Evolutionary conservation across 306 rosid species (phyloP).

Genomic region (Medicago arabica): DNA sequence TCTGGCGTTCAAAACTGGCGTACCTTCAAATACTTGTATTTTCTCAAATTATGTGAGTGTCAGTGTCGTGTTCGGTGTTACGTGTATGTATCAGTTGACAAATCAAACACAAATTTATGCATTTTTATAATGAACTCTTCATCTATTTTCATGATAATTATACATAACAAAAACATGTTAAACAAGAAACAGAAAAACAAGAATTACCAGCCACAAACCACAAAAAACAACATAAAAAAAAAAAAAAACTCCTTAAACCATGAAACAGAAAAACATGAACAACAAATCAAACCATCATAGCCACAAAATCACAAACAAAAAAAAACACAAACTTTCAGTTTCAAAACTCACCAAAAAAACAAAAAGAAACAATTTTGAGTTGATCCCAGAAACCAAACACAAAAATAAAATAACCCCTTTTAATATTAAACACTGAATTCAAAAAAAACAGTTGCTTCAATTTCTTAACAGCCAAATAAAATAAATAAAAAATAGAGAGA

Average conservation of each 20-base stretch:
- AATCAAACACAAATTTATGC: not conserved
- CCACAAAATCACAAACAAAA: slow-evolving; percentile 12
- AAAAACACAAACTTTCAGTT: not conserved
- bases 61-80: not conserved
- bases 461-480: not conserved
- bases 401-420: not conserved
- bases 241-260: not conserved
- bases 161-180: not conserved
- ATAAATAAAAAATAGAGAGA: not conserved
- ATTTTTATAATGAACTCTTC: slow-evolving; percentile 1
- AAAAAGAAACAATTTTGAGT: slow-evolving; percentile 26
- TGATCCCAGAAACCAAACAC: slow-evolving; percentile 34
- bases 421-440: slow-evolving; percentile 7
- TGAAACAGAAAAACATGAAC: slow-evolving; percentile 13
- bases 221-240: not conserved
- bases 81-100: not conserved
- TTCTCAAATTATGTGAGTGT: not conserved
- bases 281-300: not conserved
- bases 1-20: not conserved
- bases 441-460: slow-evolving; percentile 1
- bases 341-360: not conserved
- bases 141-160: not conserved
- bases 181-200: too few relatives aligned
- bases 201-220: not conserved
- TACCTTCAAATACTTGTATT: not conserved